Base-by-base conservation (phyloP, 495 filamentous ascomycete genomes). In the Trichoderma virens region DNA sequence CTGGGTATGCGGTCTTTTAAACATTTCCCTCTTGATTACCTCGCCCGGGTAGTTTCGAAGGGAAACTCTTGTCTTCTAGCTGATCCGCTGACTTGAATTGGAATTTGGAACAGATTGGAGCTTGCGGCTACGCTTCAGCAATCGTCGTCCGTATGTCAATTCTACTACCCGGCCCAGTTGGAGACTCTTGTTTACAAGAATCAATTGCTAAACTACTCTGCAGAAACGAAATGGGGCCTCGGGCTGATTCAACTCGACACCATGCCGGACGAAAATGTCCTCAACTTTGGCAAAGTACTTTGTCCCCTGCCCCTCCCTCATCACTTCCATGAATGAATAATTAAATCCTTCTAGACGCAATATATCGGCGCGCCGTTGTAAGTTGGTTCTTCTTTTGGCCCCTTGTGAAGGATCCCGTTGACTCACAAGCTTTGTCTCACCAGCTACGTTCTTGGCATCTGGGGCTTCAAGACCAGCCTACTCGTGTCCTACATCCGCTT, bases 381-480 rank as follows among this genome's bases (percentile, higher is more conserved):
- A 69, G 69, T 73, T 54, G 25, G 9, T 14, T 59, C 35, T 20
- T 31, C 5, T 20, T 25, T 25, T 70, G 66, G 25, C 70, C 11
- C 7, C 31, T 11, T 18, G 14, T 20, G 2, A 11, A 28, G 20
- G 16, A 7, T 59, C 18, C 25, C 2, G 9, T 60, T 20, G 18
- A 47, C 43, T 47, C 20, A 47, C 43, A 47, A 7, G 9, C 35
- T 59, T 43, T n/a, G 18, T 20, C 25, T 5, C 28, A 2, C n/a
- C 28, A 78, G 75, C 43, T 80, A 80, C 60, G 75, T 78, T 60
- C 63, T 70, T 7, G 73, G 74, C 41, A 74, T 83, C 20, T 73
- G 84, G 30, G 78, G 78, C 5, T 85, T 84, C 72, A 85, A 85
- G 63, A 69, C 82, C 20, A 77, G 78, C 39, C 68, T 84, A 16